Conservation (phyloP, 75 land plant species). For the Pinus albicaulis region DNA sequence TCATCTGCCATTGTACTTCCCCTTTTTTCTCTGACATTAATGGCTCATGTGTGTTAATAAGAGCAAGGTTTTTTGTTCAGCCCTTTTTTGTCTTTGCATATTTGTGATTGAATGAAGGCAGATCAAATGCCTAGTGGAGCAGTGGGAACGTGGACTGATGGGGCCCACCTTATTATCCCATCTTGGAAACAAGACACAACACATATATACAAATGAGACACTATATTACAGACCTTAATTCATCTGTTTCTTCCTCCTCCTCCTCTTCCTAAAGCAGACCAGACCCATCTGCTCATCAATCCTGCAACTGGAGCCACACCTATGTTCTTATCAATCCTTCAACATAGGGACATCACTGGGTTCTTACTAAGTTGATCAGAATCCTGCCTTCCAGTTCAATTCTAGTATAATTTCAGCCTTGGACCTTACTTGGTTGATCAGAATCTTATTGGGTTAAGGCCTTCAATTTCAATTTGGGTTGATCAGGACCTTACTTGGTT, state of each 20-base stretch:
- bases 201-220: neutral
- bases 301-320: neutral
- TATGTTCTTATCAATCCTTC: neutral
- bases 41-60: too few species aligned
- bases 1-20: neutral
- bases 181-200: slow-evolving; percentile 9
- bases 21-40: neutral
- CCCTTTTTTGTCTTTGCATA: neutral
- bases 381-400: neutral
- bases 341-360: neutral
- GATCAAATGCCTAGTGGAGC: slow-evolving; percentile 10
- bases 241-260: neutral
- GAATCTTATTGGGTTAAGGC: too few species aligned
- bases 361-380: neutral
- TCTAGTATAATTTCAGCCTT: too few species aligned
- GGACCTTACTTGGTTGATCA: too few species aligned
- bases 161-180: slow-evolving; percentile 7
- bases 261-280: neutral
- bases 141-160: slow-evolving; percentile 6
- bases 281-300: neutral
- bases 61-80: neutral
- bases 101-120: slow-evolving; percentile 2
- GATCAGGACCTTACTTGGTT: too few species aligned
- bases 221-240: neutral
- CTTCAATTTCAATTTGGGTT: too few species aligned